These are phyloP conservation scores for Ochromonas danica DNA, from an alignment of 108 stramenopile species.

Conservation along the genomic window DNA sequence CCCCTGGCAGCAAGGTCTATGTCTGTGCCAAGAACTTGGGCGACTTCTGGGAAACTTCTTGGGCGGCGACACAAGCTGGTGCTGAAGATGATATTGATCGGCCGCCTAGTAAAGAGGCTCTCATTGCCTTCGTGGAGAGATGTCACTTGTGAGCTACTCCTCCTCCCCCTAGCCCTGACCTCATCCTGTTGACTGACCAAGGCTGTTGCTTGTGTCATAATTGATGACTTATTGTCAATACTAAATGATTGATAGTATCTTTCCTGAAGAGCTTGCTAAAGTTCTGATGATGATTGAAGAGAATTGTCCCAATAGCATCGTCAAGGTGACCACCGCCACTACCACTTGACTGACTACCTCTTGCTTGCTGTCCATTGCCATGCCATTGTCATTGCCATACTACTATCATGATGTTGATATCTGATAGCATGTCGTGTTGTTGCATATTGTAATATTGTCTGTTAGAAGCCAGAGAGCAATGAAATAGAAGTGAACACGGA, in stretches of 20 bases:
- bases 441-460: not conserved
- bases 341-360: not conserved
- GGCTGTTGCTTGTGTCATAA: not conserved
- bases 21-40: slow-evolving; percentile 62
- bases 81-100: slow-evolving; percentile 48
- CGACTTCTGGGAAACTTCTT: slow-evolving; percentile 75
- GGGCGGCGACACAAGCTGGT: not conserved
- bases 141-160: not conserved
- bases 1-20: slow-evolving; percentile 55
- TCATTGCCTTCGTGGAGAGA: not conserved
- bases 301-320: slow-evolving; percentile 67
- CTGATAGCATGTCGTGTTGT: too few species aligned
- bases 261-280: slow-evolving; percentile 81
- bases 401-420: too few species aligned
- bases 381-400: too few species aligned
- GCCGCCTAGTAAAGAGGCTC: not conserved
- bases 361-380: too few species aligned
- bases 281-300: slow-evolving; percentile 79
- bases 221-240: too few species aligned
- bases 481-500: slow-evolving; percentile 15
- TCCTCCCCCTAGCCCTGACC: not conserved
- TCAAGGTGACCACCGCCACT: not conserved
- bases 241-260: slow-evolving; percentile 52
- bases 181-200: not conserved
- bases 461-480: not conserved